Base-by-base conservation (phyloP, 306 rosid genomes). In the Albizia julibrissin region DNA sequence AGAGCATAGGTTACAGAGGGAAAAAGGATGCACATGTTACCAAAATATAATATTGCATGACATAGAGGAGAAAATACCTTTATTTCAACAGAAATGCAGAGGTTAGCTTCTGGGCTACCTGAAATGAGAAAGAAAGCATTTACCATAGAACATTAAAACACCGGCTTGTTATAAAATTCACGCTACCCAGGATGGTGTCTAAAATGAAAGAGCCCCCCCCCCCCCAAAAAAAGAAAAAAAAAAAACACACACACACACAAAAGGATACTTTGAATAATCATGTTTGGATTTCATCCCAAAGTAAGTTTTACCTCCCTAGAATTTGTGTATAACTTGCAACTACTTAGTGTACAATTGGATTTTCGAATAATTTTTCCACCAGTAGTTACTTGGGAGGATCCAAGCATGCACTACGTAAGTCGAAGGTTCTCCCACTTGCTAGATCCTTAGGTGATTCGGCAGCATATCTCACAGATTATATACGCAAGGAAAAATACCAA, bases 21-120 rank as follows among this genome's bases (percentile, higher is more conserved):
- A 76, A 59, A 74, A 80, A 70, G 47, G 54, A 67, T 47, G 62
- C 22, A 44, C 73, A 29, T 9, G 75, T 44, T 68, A 47, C 22
- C 24, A 76, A 74, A 68, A 50, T 80, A 43, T 8, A 16, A 43
- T 64, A 73, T 29, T 42, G 64, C 50, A 68, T 72, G 71, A 31
- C 49, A 54, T 3, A 22, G 70, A 22, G 49, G 72, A 65, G 27
- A 74, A 68, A 69, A 47, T 67, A 92, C 98, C 99, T 96, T 96
- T 85, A 96, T 92, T 92, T 96, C 99, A 46, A 96, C 87, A 84
- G 93, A 91, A 86, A 96, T 83, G 88, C 94, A 90, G 40, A 89
- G 85, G 67, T 75, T 85, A n/a, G 84, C 89, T 77, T 77, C 91
- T 16, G 31, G 84, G 76, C 79, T 71, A 85, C 88, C 99, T 93